A percentile compares a stretch with the other conserved stretches of the same genome.
Conservation (phyloP, 352 stramenopile genomes). For the Phytophthora hibernalis region DNA sequence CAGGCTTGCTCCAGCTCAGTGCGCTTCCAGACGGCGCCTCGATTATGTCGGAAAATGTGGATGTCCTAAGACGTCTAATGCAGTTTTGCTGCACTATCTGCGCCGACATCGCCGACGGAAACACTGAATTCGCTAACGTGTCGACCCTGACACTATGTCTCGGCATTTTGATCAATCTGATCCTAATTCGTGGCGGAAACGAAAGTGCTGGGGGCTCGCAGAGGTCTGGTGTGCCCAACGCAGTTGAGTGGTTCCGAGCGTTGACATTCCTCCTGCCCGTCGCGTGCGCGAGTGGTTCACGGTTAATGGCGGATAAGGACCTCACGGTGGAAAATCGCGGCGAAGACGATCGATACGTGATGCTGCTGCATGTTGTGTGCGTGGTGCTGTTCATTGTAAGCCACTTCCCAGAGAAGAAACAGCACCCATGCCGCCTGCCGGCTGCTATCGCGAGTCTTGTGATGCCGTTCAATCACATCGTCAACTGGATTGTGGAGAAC, state of each 20-base stretch:
- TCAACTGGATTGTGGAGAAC: slow-evolving; percentile 64
- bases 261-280: slow-evolving; percentile 80
- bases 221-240: slow-evolving; percentile 51
- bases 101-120: slow-evolving; percentile 54
- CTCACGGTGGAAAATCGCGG: slow-evolving; percentile 57
- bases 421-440: slow-evolving; percentile 46
- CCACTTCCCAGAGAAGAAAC: slow-evolving; percentile 58
- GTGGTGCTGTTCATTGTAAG: slow-evolving; percentile 76
- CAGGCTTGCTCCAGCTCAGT: slow-evolving; percentile 83
- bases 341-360: slow-evolving; percentile 82
- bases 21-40: slow-evolving; percentile 63
- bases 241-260: slow-evolving; percentile 72
- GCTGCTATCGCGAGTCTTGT: slow-evolving; percentile 55
- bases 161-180: slow-evolving; percentile 81
- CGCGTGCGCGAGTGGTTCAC: slow-evolving; percentile 66
- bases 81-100: slow-evolving; percentile 82
- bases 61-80: slow-evolving; percentile 73
- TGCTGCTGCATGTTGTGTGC: slow-evolving; percentile 78
- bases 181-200: slow-evolving; percentile 67
- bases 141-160: slow-evolving; percentile 80
- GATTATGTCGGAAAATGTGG: slow-evolving; percentile 61
- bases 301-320: slow-evolving; percentile 54
- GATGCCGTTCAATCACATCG: slow-evolving; percentile 57
- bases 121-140: slow-evolving; percentile 56
- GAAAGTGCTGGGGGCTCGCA: slow-evolving; percentile 20